Evolutionary conservation across 495 filamentous ascomycete species (phyloP), one percentile per base, ranked within the genome.

Genomic region (Staphylotrichum longicolle): DNA sequence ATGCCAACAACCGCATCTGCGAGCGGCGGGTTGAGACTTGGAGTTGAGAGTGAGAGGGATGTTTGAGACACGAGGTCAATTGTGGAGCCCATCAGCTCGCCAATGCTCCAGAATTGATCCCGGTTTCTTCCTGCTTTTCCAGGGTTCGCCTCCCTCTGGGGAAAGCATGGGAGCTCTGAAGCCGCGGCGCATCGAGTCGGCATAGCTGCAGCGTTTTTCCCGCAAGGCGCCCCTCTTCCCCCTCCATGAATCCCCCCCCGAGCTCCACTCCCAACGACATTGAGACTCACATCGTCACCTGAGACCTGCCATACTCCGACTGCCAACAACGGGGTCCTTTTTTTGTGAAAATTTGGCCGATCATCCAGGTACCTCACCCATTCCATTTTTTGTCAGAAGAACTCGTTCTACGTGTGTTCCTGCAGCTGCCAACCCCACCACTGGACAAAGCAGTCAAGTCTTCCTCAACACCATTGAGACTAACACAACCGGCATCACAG

Each of bases 21-120:
- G 44, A 44, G 60, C n/a, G 53, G 60, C 60, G 53, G 52, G 53
- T 57, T 57, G 44, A 27, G 20, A n/a, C 41, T 37, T 57, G 11
- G 20, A n/a, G 54, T 37, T 57, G 11, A 35, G 20, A 27, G 20
- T 27, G 20, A 37, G 33, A 39, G 42, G 44, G 33, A 40, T 7
- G n/a, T 40, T 12, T 15, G 9, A 11, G 35, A 10, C 41, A 7
- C 33, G 7, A 42, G 37, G 52, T 44, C 4, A 1, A 7, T n/a
- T 56, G 54, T 48, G 55, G 44, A 40, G 44, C 33, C 15, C 27
- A 32, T 33, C 9, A 7, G 10, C 53, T n/a, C 37, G 11, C 33
- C 11, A 8, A 20, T 37, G 20, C n/a, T 3, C 27, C 20, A 27
- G 20, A 27, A 27, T 27, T 27, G 20, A 27, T 27, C 20, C 20